Conservation (phyloP, 2,329 filamentous ascomycete genomes). For the Zymoseptoria brevis region DNA sequence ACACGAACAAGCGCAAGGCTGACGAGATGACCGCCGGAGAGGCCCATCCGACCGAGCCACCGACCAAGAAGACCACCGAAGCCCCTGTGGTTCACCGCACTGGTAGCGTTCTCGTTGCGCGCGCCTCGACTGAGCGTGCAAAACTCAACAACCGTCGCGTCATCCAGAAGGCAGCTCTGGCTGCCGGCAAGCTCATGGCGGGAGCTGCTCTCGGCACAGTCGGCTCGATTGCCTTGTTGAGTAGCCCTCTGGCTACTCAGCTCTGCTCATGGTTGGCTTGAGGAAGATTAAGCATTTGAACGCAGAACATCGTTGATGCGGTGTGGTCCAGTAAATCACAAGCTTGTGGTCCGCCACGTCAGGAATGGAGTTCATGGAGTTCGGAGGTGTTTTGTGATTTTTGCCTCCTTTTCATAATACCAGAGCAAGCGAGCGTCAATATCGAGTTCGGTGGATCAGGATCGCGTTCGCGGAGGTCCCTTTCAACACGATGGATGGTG, state of each 20-base stretch:
- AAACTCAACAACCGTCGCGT: slow-evolving; percentile 2
- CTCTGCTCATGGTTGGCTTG: slow-evolving; percentile 19
- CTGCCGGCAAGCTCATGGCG: slow-evolving; percentile 13
- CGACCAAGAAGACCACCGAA: slow-evolving; percentile 9
- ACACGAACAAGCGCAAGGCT: slow-evolving; percentile 22
- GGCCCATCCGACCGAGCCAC: slow-evolving; percentile 1
- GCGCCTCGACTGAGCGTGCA: not conserved
- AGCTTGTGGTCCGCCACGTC: not conserved
- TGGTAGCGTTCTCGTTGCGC: not conserved
- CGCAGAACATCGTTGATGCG: not conserved
- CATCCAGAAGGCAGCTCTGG: slow-evolving; percentile 6
- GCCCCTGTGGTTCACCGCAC: slow-evolving; percentile 1
- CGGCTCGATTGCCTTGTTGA: slow-evolving; percentile 21
- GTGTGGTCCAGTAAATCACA: not conserved
- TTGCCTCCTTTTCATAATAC: not conserved
- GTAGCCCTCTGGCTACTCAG: slow-evolving; percentile 19
- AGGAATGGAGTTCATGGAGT: not conserved
- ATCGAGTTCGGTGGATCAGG: not conserved
- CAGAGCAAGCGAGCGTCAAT: not conserved
- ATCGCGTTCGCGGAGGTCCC: not conserved
- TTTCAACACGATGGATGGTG: not conserved
- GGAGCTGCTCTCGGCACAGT: slow-evolving; percentile 18
- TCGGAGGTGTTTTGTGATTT: not conserved
- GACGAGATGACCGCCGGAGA: slow-evolving; percentile 12
- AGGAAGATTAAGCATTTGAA: not conserved